Conservation (phyloP, 768 basidiomycete genomes). For the Xerocomellus intermedius region DNA sequence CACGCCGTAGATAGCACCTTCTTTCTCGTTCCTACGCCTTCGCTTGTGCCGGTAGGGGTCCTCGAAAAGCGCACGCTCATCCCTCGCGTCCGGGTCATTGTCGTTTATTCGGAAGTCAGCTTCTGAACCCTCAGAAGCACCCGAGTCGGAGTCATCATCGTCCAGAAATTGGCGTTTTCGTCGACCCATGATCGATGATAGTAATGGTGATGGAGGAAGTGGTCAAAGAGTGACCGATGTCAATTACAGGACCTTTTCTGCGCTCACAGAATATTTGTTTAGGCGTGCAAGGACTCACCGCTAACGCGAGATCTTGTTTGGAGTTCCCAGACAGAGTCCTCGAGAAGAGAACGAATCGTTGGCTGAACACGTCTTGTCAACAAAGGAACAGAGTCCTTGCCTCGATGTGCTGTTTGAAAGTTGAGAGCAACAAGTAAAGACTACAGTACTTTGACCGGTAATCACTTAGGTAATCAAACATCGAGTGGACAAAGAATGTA, state of each 20-base stretch:
- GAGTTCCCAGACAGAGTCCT: not conserved
- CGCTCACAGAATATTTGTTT: not conserved
- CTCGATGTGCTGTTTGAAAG: not conserved
- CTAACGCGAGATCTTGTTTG: not conserved
- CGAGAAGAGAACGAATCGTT: not conserved
- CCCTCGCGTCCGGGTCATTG: slow-evolving; percentile 60
- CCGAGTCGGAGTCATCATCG: slow-evolving; percentile 70
- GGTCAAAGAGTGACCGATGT: not conserved
- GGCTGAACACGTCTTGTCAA: too few relatives aligned
- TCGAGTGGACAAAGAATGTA: not conserved
- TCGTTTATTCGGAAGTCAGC: slow-evolving; percentile 49
- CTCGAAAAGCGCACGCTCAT: slow-evolving; percentile 73
- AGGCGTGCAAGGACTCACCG: slow-evolving; percentile 12
- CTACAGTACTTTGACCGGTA: not conserved
- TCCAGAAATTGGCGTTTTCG: slow-evolving; percentile 76
- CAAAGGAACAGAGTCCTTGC: not conserved
- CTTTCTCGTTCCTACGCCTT: slow-evolving; percentile 61
- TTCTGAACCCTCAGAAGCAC: slow-evolving; percentile 60
- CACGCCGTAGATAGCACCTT: slow-evolving; percentile 74
- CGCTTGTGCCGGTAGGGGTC: slow-evolving; percentile 75
- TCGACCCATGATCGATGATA: slow-evolving; percentile 54
- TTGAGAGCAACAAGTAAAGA: too few relatives aligned
- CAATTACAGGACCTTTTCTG: slow-evolving; percentile 5
- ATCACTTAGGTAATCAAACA: slow-evolving; percentile 16
- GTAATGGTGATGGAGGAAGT: not conserved